Evolutionary conservation across 2,329 filamentous ascomycete genomes (phyloP).

Genomic region (Curvularia hawaiiensis): DNA sequence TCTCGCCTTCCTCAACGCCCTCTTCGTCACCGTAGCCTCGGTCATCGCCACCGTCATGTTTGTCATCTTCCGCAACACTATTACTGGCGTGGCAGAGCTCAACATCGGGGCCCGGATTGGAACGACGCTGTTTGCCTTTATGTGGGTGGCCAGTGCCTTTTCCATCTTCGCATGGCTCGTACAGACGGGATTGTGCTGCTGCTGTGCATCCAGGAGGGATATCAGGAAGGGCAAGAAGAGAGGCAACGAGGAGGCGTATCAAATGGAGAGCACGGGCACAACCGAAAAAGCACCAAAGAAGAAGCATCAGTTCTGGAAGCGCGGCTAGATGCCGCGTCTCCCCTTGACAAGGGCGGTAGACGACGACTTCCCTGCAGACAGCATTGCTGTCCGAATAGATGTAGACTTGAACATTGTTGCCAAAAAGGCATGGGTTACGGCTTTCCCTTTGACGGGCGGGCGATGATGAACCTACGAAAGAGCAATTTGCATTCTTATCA

Average conservation of each 20-base stretch:
- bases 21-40: slow-evolving; percentile 72
- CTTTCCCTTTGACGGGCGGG: neutral
- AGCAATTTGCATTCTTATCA: slow-evolving; percentile 1
- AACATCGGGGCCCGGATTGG: slow-evolving; percentile 78
- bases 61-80: slow-evolving; percentile 77
- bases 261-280: slow-evolving; percentile 19
- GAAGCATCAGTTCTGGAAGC: slow-evolving; percentile 25
- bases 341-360: neutral
- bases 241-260: slow-evolving; percentile 47
- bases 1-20: slow-evolving; percentile 68
- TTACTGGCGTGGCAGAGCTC: slow-evolving; percentile 70
- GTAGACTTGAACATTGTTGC: neutral
- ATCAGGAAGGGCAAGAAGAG: slow-evolving; percentile 55
- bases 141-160: slow-evolving; percentile 80
- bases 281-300: slow-evolving; percentile 14
- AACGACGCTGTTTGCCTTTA: slow-evolving; percentile 78
- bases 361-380: neutral
- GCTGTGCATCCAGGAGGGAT: slow-evolving; percentile 65
- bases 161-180: slow-evolving; percentile 71
- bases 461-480: neutral
- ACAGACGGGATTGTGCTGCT: slow-evolving; percentile 79
- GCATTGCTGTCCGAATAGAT: slow-evolving; percentile 1
- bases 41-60: slow-evolving; percentile 84
- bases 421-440: neutral
- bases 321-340: slow-evolving; percentile 13